Evolutionary conservation across 768 basidiomycete genomes (phyloP), one percentile per base, ranked within the genome.

Genomic region (Rhizopogon vesiculosus): DNA sequence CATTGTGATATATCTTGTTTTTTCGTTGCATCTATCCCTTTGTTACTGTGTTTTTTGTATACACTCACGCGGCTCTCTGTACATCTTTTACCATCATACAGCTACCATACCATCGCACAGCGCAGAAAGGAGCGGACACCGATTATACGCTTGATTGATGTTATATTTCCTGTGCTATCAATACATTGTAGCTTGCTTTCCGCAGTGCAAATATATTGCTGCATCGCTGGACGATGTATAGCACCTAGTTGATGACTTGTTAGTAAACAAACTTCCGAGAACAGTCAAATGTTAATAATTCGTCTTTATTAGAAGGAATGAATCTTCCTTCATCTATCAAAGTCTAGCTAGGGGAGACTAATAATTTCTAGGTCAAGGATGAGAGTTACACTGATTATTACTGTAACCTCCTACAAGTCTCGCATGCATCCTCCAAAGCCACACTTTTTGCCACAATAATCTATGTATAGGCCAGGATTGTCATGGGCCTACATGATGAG

Each of bases 31-130:
- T 38, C 19, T 8, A 49, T 49, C 19, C 35, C 33, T 48, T 35
- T 10, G 46, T 35, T 35, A 48, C 31, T 35, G 45, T 33, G 19
- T 33, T 48, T 18, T 35, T 48, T 48, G 46, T 35, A 48, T 19
- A 19, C 46, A 48, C 33, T 22, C 19, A 13, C 46, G 35, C 46
- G 7, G 31, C 33, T 33, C 48, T 49, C 48, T 49, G 48, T 49
- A 49, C 48, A 49, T 38, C 35, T 49, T n/a, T 49, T 49, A 35
- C 18, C 48, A 49, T 38, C 48, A 49, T 49, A 49, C 35, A 19
- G 48, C 9, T 49, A 49, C 48, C 22, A 49, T 49, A 49, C 48
- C 48, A 49, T 49, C 48, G 35, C 35, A 49, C 35, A 49, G 48
- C 48, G 39, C 48, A 49, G 38, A 49, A 49, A 49, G 48, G 48